phyloP scores from a whole-genome alignment of 805 yeast genomes.

The Yamadazyma sp. region DNA sequence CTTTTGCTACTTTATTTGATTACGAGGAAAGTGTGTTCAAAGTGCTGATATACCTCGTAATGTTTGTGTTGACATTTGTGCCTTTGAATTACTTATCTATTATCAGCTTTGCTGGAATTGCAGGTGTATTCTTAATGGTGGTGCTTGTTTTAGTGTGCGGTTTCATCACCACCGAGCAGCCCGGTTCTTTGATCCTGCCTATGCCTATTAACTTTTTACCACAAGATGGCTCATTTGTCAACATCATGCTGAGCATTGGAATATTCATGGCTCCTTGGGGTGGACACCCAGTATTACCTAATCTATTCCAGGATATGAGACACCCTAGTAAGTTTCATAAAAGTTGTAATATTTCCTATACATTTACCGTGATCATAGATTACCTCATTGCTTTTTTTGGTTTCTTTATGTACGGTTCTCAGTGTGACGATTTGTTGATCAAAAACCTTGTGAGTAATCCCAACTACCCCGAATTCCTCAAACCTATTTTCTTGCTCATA shows the following conservation, averaged over 20 bases:
- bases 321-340: conserved; percentile 58
- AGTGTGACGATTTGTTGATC: conserved; percentile 71
- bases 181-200: conserved; percentile 55
- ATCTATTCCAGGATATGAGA: conserved; percentile 68
- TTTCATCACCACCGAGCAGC: conserved; percentile 32
- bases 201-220: conserved; percentile 44
- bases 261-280: conserved; percentile 80
- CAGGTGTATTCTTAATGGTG: conserved; percentile 53
- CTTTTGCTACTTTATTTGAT: conserved; percentile 51
- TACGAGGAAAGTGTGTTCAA: conserved; percentile 24
- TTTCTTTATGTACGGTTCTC: conserved; percentile 75
- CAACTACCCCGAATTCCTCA: conserved; percentile 66
- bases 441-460: conserved; percentile 65
- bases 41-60: conserved; percentile 32
- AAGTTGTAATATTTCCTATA: conserved; percentile 56
- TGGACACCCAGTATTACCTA: conserved; percentile 81
- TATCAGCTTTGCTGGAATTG: conserved; percentile 56
- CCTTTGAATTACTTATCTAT: conserved; percentile 56
- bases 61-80: conserved; percentile 51
- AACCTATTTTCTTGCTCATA: conserved; percentile 28
- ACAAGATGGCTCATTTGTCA: conserved; percentile 19
- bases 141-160: conserved; percentile 50
- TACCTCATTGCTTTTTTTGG: conserved; percentile 63
- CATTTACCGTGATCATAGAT: conserved; percentile 59
- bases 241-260: conserved; percentile 56